A percentile compares a stretch with the other conserved stretches of the same genome.
Evolutionary conservation across 768 basidiomycete species (phyloP).

Genomic region (Pulveroboletus sp.): DNA sequence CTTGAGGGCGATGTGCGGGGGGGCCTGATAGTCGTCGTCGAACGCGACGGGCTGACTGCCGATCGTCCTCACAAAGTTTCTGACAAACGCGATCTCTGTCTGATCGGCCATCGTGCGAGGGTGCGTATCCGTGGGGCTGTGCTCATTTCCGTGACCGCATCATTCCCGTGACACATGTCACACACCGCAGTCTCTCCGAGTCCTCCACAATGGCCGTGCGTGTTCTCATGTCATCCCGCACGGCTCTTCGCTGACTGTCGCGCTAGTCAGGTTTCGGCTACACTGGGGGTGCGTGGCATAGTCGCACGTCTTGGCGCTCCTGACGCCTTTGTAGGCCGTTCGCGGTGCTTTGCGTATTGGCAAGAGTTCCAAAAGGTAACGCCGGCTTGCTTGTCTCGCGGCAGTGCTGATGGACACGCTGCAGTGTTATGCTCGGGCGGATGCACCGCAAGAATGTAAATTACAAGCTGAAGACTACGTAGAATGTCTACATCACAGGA

Average conservation of each 20-base stretch:
- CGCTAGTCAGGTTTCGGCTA: constrained; percentile 65
- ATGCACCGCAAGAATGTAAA: constrained; percentile 68
- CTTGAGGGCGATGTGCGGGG: constrained; percentile 59
- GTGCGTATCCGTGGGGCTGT: constrained; percentile 21
- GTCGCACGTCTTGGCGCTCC: neutral
- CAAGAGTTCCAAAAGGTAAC: constrained; percentile 78
- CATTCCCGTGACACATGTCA: constrained; percentile 23
- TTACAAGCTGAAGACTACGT: constrained; percentile 80
- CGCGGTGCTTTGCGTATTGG: constrained; percentile 89
- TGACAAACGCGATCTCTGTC: constrained; percentile 58
- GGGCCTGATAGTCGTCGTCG: constrained; percentile 73
- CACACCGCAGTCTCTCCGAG: constrained; percentile 8
- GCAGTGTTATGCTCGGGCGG: constrained; percentile 83
- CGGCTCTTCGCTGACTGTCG: constrained; percentile 10
- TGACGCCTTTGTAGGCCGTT: constrained; percentile 50
- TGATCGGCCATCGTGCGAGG: constrained; percentile 48
- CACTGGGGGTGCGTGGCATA: constrained; percentile 47
- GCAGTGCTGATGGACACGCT: constrained; percentile 7
- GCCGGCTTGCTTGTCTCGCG: neutral
- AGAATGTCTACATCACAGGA: constrained; percentile 84
- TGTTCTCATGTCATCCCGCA: neutral
- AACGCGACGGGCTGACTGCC: constrained; percentile 65
- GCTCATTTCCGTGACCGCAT: constrained; percentile 12
- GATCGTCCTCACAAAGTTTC: constrained; percentile 59
- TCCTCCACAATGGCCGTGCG: constrained; percentile 38